Base-by-base conservation (phyloP, 2,329 filamentous ascomycete genomes). In the Clonostachys rhizophaga region DNA sequence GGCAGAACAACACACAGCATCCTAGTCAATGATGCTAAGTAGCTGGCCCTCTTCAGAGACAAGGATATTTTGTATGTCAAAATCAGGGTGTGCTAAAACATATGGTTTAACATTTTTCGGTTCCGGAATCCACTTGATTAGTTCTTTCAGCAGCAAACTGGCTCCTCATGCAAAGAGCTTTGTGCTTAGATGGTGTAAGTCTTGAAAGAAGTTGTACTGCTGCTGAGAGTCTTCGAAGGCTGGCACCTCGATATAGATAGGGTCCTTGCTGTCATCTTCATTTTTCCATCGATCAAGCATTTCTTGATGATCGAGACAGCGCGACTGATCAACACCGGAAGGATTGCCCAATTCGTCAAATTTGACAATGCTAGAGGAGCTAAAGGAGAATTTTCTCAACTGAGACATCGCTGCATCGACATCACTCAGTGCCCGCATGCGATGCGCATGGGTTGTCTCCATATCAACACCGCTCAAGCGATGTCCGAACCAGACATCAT, bases 51-150 rank as follows among this genome's bases (percentile, higher is more conserved):
- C 52, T 17, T 58, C 54, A 1, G 56, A 55, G 0, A 65, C 60
- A 11, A 64, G 49, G 43, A 65, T 50, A 42, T 64, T 64, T 34
- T 63, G 56, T 13, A 59, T 54, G 43, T 61, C 54, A 39, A 58
- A 58, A 34, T 63, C 55, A 2, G 60, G 56, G 46, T 63, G 62
- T 5, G 57, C 40, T 3, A 64, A 48, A 17, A 60, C 54, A 39
- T 60, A 59, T 16, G 44, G 44, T 11, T 16, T 16, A 9, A 2
- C 18, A 40, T 46, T 37, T 13, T 3, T 30, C 10, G 44, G 34
- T 34, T 50, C 50, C n/a, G 53, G 48, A 14, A 57, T 50, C 52
- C 54, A 57, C 45, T 36, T 44, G 46, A 57, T 48, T 6, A 55
- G 42, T 37, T 50, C 43, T 7, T 40, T 47, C 13, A 56, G 42